Percentiles rank a stretch among this genome's conserved stretches.
Conservation (phyloP, 2,329 filamentous ascomycete genomes). For the Exophiala sp. region DNA sequence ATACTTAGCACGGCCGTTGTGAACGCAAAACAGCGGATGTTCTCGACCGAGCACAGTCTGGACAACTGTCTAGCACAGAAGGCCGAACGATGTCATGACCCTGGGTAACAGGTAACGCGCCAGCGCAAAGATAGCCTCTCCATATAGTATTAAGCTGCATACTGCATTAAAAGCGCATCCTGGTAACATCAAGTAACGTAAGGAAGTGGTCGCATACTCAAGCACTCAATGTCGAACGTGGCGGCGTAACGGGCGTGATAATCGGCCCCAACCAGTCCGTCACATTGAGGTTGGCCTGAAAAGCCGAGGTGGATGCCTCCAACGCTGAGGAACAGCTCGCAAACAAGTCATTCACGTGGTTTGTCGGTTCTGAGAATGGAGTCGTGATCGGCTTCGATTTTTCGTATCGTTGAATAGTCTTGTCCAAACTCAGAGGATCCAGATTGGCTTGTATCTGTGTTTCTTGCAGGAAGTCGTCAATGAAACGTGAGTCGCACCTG, state of each 20-base stretch:
- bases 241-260: neutral
- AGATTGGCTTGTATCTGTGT: neutral
- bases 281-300: neutral
- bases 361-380: neutral
- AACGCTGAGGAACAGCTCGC: neutral
- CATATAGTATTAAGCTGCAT: too few relatives aligned
- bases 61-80: too few relatives aligned
- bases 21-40: too few relatives aligned
- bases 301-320: neutral
- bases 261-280: neutral
- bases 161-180: too few relatives aligned
- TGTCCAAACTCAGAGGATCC: neutral
- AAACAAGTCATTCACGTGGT: neutral
- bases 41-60: too few relatives aligned
- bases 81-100: too few relatives aligned
- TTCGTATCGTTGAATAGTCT: conserved; percentile 2
- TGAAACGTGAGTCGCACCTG: neutral
- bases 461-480: conserved; percentile 8
- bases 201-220: too few relatives aligned
- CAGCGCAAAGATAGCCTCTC: too few relatives aligned
- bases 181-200: too few relatives aligned
- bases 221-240: neutral
- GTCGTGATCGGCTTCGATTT: neutral
- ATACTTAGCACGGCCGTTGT: too few relatives aligned
- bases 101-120: too few relatives aligned